Conservation (phyloP, 129 eudicot species). For the Ambrosia artemisiifolia region DNA sequence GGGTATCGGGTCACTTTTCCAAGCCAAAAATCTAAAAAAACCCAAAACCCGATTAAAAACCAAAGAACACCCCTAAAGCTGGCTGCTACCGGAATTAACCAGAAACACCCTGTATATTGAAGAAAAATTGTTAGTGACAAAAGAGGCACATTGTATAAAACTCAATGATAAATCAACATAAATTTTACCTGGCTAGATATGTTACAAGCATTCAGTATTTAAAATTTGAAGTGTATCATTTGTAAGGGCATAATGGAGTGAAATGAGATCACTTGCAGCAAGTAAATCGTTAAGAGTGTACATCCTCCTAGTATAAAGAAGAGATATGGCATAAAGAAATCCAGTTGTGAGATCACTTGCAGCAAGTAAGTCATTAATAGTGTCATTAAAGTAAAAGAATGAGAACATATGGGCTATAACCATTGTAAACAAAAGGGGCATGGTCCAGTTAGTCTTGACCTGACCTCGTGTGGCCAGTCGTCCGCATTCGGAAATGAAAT, state of each 20-base stretch:
- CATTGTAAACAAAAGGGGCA: no score
- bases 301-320: conserved; percentile 55
- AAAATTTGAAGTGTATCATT: conserved; percentile 86
- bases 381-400: no score
- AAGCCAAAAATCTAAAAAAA: no score
- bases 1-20: no score
- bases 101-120: conserved; percentile 75
- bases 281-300: conserved; percentile 95
- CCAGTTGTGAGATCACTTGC: no score
- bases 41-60: no score
- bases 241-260: conserved; percentile 92
- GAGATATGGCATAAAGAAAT: no score
- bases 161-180: neutral
- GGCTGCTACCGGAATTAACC: conserved; percentile 97
- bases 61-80: conserved; percentile 27
- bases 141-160: neutral
- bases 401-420: no score
- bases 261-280: conserved; percentile 97
- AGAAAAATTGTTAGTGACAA: conserved; percentile 10
- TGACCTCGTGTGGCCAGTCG: no score
- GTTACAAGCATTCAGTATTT: conserved; percentile 95
- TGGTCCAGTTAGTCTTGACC: no score
- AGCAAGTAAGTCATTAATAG: no score
- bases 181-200: conserved; percentile 73
- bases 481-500: no score